These are phyloP conservation scores for Fusarium sp. DNA, from an alignment of 2,329 filamentous ascomycete species.

Conservation along the genomic window DNA sequence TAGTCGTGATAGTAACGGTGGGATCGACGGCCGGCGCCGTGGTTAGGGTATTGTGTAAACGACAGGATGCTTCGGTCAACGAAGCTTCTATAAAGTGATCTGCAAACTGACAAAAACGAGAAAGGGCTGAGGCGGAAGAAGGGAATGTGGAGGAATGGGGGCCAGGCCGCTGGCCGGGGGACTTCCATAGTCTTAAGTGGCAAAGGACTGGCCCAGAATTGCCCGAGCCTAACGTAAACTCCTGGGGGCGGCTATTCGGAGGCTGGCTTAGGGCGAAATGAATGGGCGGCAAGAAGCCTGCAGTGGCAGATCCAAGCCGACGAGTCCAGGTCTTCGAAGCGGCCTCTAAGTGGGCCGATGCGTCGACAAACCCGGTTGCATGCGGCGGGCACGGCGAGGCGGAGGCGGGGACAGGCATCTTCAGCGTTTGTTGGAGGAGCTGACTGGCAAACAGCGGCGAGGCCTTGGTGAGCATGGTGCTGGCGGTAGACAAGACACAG, in stretches of 20 bases:
- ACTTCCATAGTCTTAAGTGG: slow-evolving; percentile 45
- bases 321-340: slow-evolving; percentile 22
- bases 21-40: slow-evolving; percentile 53
- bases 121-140: slow-evolving; percentile 49
- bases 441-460: slow-evolving; percentile 41
- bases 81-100: slow-evolving; percentile 50
- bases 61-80: slow-evolving; percentile 60
- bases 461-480: slow-evolving; percentile 34
- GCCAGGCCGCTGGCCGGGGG: slow-evolving; percentile 45
- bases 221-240: slow-evolving; percentile 3
- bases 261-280: slow-evolving; percentile 14
- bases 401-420: slow-evolving; percentile 27
- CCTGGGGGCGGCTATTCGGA: slow-evolving; percentile 43
- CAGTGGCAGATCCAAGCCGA: slow-evolving; percentile 38
- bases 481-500: slow-evolving; percentile 33
- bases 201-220: slow-evolving; percentile 30
- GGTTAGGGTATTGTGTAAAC: slow-evolving; percentile 44
- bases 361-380: slow-evolving; percentile 30
- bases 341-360: slow-evolving; percentile 39
- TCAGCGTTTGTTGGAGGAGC: slow-evolving; percentile 32
- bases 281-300: slow-evolving; percentile 41
- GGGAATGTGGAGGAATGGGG: slow-evolving; percentile 48
- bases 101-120: slow-evolving; percentile 42
- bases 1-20: slow-evolving; percentile 38
- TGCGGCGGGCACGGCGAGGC: slow-evolving; percentile 21